These are phyloP conservation scores for Cystobasidium tubakii DNA, from an alignment of 768 basidiomycete genomes.

Conservation along the genomic window DNA sequence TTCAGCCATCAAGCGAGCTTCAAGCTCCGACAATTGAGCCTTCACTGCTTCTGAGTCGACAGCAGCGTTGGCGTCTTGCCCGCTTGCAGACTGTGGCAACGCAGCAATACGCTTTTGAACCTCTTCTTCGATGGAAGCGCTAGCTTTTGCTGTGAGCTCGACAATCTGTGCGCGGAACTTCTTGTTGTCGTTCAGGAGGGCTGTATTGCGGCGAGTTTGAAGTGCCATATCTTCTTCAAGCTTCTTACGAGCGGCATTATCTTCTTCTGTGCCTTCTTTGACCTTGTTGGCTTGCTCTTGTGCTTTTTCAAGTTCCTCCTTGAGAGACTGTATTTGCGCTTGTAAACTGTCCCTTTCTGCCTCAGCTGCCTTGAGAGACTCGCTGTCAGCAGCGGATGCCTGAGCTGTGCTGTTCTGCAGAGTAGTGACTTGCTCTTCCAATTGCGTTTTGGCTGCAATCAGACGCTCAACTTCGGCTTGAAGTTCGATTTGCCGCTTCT, in stretches of 20 bases:
- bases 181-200: conserved; percentile 34
- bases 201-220: conserved; percentile 3
- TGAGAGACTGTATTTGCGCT: conserved; percentile 44
- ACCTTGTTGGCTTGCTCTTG: conserved; percentile 48
- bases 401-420: conserved; percentile 31
- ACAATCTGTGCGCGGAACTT: conserved; percentile 51
- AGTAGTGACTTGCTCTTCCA: conserved; percentile 45
- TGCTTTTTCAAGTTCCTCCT: conserved; percentile 47
- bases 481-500: not conserved
- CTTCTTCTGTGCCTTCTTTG: conserved; percentile 43
- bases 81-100: conserved; percentile 35
- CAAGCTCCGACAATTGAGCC: conserved; percentile 34
- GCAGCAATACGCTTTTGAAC: conserved; percentile 52
- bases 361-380: conserved; percentile 46
- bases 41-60: conserved; percentile 30
- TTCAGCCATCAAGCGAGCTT: conserved; percentile 27
- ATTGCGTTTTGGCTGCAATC: conserved; percentile 44
- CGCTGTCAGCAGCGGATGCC: not conserved
- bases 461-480: conserved; percentile 53
- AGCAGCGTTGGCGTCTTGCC: conserved; percentile 33
- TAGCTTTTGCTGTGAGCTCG: conserved; percentile 46
- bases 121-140: conserved; percentile 47
- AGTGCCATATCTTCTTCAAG: conserved; percentile 45
- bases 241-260: conserved; percentile 51
- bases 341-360: conserved; percentile 50